A percentile compares a stretch with the other conserved stretches of the same genome.
Conservation (phyloP, 2,329 filamentous ascomycete genomes). For the Lachnellula arida region DNA sequence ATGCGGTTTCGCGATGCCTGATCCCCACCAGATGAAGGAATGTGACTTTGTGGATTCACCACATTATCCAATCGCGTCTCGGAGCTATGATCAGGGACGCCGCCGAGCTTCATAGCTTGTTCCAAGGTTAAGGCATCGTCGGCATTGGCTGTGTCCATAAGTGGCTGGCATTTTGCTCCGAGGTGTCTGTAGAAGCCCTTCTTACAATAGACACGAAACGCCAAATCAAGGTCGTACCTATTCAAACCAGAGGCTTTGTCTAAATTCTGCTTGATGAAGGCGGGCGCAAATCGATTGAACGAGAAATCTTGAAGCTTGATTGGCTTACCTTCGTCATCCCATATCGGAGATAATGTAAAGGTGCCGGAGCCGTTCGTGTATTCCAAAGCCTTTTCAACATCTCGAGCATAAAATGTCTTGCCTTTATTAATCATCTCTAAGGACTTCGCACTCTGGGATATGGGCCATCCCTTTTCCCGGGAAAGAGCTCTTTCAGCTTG, state of each 20-base stretch:
- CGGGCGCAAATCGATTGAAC: conserved; percentile 4
- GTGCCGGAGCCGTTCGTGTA: not conserved
- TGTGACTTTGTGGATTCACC: not conserved
- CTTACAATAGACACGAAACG: conserved; percentile 4
- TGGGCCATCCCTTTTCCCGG: not conserved
- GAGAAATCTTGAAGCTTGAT: conserved; percentile 9
- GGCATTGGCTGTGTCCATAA: not conserved
- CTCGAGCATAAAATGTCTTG: not conserved
- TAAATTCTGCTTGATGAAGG: conserved; percentile 2
- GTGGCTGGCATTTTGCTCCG: not conserved
- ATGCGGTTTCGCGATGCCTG: not conserved
- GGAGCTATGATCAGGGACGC: not conserved
- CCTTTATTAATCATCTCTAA: not conserved
- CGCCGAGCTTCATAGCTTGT: not conserved
- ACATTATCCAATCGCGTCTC: not conserved
- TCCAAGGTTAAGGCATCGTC: not conserved
- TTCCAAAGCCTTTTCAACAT: not conserved
- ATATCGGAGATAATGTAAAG: not conserved
- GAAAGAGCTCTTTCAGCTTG: not conserved
- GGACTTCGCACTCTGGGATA: not conserved
- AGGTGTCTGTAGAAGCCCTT: conserved; percentile 2
- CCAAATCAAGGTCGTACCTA: not conserved
- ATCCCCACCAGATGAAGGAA: not conserved
- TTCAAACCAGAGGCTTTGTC: not conserved
- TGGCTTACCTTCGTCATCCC: conserved; percentile 2